Percentiles rank a stretch among this genome's conserved stretches.
These are phyloP conservation scores for Collybia nuda DNA, from an alignment of 768 basidiomycete genomes.

Conservation along the genomic window DNA sequence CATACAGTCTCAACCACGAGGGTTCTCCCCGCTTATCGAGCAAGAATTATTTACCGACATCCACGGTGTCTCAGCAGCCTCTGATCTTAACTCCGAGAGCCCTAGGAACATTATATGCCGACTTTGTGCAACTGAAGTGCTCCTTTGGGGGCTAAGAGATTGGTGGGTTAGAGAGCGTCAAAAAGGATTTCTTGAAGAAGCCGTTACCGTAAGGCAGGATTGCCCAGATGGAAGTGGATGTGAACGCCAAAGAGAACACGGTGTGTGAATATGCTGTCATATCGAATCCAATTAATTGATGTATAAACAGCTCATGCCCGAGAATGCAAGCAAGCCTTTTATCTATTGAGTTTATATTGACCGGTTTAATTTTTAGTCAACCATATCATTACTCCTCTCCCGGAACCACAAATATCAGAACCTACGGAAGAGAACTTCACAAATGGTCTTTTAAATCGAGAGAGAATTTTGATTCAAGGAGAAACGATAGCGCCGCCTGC, in stretches of 20 bases:
- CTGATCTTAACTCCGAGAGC: constrained; percentile 55
- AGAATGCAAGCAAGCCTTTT: constrained; percentile 56
- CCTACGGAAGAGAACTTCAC: too few species aligned
- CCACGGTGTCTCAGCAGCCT: constrained; percentile 54
- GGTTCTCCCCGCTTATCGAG: constrained; percentile 68
- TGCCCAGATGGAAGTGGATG: constrained; percentile 67
- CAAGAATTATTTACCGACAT: constrained; percentile 70
- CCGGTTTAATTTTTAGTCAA: constrained; percentile 30
- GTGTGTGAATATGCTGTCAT: constrained; percentile 37
- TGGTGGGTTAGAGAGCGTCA: constrained; percentile 84
- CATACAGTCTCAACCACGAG: constrained; percentile 58
- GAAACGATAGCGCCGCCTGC: too few species aligned
- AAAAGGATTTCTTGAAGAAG: constrained; percentile 62
- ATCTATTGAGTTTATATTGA: neutral
- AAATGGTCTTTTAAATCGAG: too few species aligned
- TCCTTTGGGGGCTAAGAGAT: constrained; percentile 73
- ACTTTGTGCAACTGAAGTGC: constrained; percentile 70
- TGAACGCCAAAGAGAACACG: constrained; percentile 60
- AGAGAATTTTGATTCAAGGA: too few species aligned
- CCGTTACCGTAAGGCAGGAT: constrained; percentile 59
- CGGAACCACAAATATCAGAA: constrained; percentile 1
- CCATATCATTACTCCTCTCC: constrained; percentile 32
- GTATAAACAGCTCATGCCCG: constrained; percentile 60
- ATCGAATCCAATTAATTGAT: constrained; percentile 7
- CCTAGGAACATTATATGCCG: constrained; percentile 68